Percentiles rank a stretch among this genome's conserved stretches.
Conservation (phyloP, 176 grass and related monocot genomes). For the Chrysopogon serrulatus region DNA sequence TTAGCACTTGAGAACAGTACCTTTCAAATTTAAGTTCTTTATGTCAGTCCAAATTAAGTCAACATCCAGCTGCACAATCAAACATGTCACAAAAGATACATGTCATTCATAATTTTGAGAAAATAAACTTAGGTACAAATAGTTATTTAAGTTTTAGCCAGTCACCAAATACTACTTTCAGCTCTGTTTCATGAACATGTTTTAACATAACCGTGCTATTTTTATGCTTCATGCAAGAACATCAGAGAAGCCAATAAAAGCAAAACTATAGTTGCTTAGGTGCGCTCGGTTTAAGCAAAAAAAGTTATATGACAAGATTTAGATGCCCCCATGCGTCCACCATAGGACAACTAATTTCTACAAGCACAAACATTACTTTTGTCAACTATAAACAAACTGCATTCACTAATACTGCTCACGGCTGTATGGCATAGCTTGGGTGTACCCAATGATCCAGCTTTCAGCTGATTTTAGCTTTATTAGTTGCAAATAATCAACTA, state of each 20-base stretch:
- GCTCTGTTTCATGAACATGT: background rate
- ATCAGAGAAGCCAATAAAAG: background rate
- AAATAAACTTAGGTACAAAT: background rate
- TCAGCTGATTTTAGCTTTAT: background rate
- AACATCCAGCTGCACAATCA: constrained; percentile 80
- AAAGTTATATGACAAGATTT: background rate
- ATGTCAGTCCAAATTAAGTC: constrained; percentile 90
- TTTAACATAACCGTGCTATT: background rate
- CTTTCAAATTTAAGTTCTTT: constrained; percentile 76
- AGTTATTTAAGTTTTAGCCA: background rate
- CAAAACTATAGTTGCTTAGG: background rate
- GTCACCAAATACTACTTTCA: constrained; percentile 1
- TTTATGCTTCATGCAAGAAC: background rate
- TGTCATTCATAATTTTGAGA: constrained; percentile 1
- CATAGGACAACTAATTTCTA: background rate
- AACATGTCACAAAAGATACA: constrained; percentile 36
- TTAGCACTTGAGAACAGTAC: constrained; percentile 23
- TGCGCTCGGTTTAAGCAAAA: background rate
- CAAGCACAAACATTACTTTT: background rate
- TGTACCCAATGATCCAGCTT: background rate
- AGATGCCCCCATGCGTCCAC: background rate
- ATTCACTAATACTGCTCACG: background rate
- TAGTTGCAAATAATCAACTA: background rate
- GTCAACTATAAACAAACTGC: background rate
- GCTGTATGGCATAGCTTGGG: background rate